Evolutionary conservation across 352 stramenopile species (phyloP).

Genomic region (Phytophthora syringae): DNA sequence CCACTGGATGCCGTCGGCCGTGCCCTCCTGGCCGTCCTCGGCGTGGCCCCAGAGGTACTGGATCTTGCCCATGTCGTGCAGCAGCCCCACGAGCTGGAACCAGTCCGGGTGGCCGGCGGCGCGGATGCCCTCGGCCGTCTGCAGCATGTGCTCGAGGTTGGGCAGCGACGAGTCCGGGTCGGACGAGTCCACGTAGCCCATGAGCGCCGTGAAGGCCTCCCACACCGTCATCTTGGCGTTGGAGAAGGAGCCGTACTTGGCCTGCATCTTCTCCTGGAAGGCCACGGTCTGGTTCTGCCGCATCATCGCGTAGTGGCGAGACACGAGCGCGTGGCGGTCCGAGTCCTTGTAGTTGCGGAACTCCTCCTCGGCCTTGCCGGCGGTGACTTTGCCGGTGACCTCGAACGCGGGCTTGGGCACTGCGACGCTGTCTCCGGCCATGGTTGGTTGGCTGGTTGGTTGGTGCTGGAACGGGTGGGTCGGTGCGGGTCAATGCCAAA

Average conservation of each 20-base stretch:
- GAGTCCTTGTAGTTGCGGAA: conserved; percentile 86
- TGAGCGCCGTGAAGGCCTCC: conserved; percentile 90
- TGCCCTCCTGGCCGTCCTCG: conserved; percentile 90
- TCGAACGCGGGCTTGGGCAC: conserved; percentile 29
- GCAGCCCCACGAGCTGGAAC: conserved; percentile 91
- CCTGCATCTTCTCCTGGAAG: conserved; percentile 76
- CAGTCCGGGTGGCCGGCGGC: conserved; percentile 90
- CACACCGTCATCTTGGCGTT: conserved; percentile 91
- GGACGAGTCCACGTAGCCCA: conserved; percentile 93
- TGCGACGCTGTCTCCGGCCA: conserved; percentile 12
- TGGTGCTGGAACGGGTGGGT: not conserved
- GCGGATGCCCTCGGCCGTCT: conserved; percentile 94
- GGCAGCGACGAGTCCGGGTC: conserved; percentile 92
- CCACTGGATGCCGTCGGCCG: conserved; percentile 90
- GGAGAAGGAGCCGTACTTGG: conserved; percentile 72
- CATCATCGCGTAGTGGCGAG: conserved; percentile 86
- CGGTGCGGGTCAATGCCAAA: not conserved
- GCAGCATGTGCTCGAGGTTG: conserved; percentile 94
- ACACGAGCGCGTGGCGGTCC: conserved; percentile 64
- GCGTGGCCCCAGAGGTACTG: conserved; percentile 92
- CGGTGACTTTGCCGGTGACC: conserved; percentile 38
- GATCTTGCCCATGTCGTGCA: conserved; percentile 96
- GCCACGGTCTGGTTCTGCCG: conserved; percentile 72
- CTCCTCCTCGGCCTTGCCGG: conserved; percentile 72
- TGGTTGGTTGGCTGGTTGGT: not conserved